Base-by-base conservation (phyloP, 2,329 filamentous ascomycete genomes). In the Hymenoscyphus infarciens region DNA sequence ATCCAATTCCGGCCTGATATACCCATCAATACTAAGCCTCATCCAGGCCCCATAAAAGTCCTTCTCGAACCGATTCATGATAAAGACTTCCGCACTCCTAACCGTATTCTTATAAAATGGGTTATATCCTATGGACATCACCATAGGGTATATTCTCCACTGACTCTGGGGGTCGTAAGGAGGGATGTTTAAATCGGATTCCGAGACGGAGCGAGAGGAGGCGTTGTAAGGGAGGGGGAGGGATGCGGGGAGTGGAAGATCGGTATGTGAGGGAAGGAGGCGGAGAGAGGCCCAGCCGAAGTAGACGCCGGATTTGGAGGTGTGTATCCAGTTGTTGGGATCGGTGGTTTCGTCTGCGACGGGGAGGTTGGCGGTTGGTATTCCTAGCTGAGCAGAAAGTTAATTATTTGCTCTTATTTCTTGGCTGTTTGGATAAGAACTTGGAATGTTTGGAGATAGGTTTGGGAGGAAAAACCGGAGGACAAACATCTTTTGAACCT, bases 101-200 rank as follows among this genome's bases (percentile, higher is more conserved):
- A 91, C 86, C 4, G 83, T 87, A 81, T 99, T 98, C 75, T 93
- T 92, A 83, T 97, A 99, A 78, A 93, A 98, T 0, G 95, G 95
- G 77, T 98, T 99, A 83, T 93, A 98, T 54, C 95, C 95, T 68
- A 97, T 94, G 65, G 87, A 91, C 88, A 97, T 90, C 68, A 96
- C 92, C 83, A 96, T 95, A 1, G 91, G 91, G 76, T 88, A 91
- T 62, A 95, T 80, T 54, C 74, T 72, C 71, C 70, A 77, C 52
- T n/a, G 45, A 25, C 11, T 52, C 19, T 25, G 7, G 54, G 29
- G 11, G 59, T 56, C 16, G 68, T 63, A 63, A 53, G 69, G 61
- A 27, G 73, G 67, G 63, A 73, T 70, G 10, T 60, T 60, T 3
- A 60, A 27, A 27, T 53, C 57, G 67, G 67, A 74, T 66, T 39